Base-by-base conservation (phyloP, 164 flowering plant species). In the Macadamia tetraphylla region DNA sequence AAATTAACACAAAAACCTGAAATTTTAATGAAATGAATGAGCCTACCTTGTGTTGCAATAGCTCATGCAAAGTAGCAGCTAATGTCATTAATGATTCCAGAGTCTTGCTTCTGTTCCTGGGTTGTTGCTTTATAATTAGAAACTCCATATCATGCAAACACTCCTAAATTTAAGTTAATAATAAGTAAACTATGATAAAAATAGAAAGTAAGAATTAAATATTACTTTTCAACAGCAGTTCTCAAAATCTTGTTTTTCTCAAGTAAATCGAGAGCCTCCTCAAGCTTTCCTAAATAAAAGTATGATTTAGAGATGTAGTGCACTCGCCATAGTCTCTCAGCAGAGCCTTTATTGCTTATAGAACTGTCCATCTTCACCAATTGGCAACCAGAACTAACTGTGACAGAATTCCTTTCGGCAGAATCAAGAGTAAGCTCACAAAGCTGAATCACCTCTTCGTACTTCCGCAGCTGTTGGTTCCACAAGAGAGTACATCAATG, bases 221-320 rank as follows among this genome's bases (percentile, higher is more conserved):
- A 56, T 79, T 82, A 90, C 93, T 68, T 78, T 64, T 79, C 76
- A 18, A 30, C 52, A 8, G 43, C 57, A 66, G 79, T 74, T 52
- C 70, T 78, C 52, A 68, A 75, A 68, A 71, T 68, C 71, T 81
- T 84, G 65, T 81, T 80, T 77, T 86, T 83, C 70, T 85, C 82
- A 71, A 94, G 84, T 64, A 83, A 67, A 60, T 80, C 86, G 65
- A 90, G 89, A 69, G 97, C 87, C 67, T 60, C 76, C 83, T 92
- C 96, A 60, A 95, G 89, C 81, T 74, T 88, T 71, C 99, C 99
- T 68, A 89, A 52, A 74, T 80, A 83, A 71, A 89, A 95, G 67
- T 86, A 75, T 42, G 88, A 86, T 83, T 82, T 91, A 2, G 87
- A 65, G 64, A 83, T 86, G 55, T 88, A 66, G 67, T 44, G 71